Base-by-base conservation (phyloP, 345 rosid species). In the Hypericum androsaemum region DNA sequence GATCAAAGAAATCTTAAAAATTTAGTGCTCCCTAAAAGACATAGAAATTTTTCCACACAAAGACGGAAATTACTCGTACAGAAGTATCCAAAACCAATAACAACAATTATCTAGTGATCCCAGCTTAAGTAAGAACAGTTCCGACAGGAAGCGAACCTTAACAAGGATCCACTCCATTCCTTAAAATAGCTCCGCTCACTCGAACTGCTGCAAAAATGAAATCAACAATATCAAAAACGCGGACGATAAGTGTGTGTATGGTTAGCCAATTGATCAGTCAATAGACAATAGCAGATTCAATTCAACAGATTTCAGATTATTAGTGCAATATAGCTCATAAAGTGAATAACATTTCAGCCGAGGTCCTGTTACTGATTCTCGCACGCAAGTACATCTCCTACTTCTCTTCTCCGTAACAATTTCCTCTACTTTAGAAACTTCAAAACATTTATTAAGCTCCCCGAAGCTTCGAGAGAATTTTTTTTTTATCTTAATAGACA, bases 191-290 rank as follows among this genome's bases (percentile, higher is more conserved):
- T 71, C 48, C 54, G 62, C 53, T 71, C 72, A 64, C 57, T 43
- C 10, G 69, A 70, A 71, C 51, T 69, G 52, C 97, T 82, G 84
- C 71, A 66, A 35, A 58, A 63, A 43, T 53, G 62, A 63, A 54
- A 54, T 9, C 43, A 60, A 5, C 47, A 52, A 38, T 54, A 57
- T 40, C 35, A 51, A 36, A 17, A 28, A 50, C 11, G 50, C 13
- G 50, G 3, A 38, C 11, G n/a, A 0, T 45, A 56, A 61, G 41
- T 50, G 28, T 6, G 47, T 12, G 47, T 41, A 36, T 22, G 39
- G n/a, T 14, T 12, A 46, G 13, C 14, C 14, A 5, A 39, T 28
- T 50, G 39, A 22, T 22, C 32, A n/a, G n/a, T n/a, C n/a, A 4
- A 22, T 22, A 22, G 4, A 1, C 2, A 4, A 22, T 22, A 4